Evolutionary conservation across 2,329 filamentous ascomycete species (phyloP).

Genomic region (Hysterium pulicare): DNA sequence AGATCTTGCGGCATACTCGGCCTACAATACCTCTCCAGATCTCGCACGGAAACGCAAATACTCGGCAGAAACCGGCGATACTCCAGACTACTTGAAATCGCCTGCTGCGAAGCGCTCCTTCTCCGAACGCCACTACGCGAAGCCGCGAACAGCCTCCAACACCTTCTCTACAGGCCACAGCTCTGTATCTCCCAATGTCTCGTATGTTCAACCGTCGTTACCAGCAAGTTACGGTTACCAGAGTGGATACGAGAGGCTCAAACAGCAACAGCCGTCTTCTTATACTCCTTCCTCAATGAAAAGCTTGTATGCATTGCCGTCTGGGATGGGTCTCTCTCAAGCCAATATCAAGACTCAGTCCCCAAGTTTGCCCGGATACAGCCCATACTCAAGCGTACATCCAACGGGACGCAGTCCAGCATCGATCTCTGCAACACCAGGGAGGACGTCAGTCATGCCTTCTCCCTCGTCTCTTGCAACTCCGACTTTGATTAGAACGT

Average conservation of each 20-base stretch:
- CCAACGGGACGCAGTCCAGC: constrained; percentile 43
- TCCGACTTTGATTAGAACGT: constrained; percentile 65
- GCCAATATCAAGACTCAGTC: constrained; percentile 31
- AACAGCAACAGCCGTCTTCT: constrained; percentile 24
- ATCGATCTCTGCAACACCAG: constrained; percentile 33
- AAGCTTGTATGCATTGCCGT: constrained; percentile 32
- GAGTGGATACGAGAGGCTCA: constrained; percentile 38
- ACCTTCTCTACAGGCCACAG: constrained; percentile 28
- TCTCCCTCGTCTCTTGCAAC: constrained; percentile 47
- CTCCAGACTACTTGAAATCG: constrained; percentile 20
- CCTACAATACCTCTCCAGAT: constrained; percentile 28
- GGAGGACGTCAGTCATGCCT: constrained; percentile 40
- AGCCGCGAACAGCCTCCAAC: constrained; percentile 27
- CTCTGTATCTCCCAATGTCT: constrained; percentile 36
- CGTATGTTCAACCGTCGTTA: constrained; percentile 34
- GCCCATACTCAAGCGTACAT: constrained; percentile 44
- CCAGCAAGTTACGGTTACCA: constrained; percentile 34
- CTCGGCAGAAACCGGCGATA: constrained; percentile 26
- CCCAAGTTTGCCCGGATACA: constrained; percentile 36
- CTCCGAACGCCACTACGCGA: constrained; percentile 33
- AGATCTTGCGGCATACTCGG: constrained; percentile 39
- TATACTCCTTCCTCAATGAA: constrained; percentile 32
- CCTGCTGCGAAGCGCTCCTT: constrained; percentile 39
- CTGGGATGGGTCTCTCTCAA: constrained; percentile 23
- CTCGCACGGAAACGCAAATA: constrained; percentile 29